A percentile compares a stretch with the other conserved stretches of the same genome.
Conservation (phyloP, 225 moss, liverwort and hornwort genomes). For the Pseudoscleropodium purum region DNA sequence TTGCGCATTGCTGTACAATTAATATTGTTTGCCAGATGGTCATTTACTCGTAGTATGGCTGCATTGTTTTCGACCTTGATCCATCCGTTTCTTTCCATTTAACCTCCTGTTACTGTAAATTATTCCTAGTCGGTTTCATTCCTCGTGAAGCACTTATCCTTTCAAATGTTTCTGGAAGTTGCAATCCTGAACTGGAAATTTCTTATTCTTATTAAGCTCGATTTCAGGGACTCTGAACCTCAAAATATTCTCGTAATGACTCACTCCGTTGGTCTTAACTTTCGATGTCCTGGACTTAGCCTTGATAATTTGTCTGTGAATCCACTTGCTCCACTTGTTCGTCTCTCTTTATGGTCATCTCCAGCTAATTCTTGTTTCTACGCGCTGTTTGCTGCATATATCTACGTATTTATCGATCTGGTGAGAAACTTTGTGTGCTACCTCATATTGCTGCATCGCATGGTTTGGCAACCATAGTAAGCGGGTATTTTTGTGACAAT, state of each 20-base stretch:
- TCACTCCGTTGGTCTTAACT: neutral
- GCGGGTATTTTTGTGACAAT: neutral
- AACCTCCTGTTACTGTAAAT: neutral
- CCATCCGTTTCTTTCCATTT: neutral
- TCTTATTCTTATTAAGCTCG: neutral
- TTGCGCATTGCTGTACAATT: neutral
- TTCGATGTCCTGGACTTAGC: neutral
- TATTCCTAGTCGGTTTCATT: neutral
- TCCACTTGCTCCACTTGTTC: neutral
- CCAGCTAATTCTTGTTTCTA: neutral
- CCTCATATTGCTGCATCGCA: neutral
- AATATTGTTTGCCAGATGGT: neutral
- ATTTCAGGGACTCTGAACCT: neutral
- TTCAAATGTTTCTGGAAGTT: neutral
- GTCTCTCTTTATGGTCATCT: neutral
- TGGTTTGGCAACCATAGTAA: neutral
- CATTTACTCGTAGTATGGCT: neutral
- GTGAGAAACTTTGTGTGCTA: neutral
- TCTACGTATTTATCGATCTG: neutral
- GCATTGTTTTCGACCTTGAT: neutral
- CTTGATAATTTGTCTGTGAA: neutral
- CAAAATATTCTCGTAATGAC: neutral
- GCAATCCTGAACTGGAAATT: neutral
- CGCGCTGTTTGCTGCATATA: neutral
- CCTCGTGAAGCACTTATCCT: neutral